Evolutionary conservation across 305 asterid genomes (phyloP), one percentile per base, ranked within the genome.

Genomic region (Andrographis paniculata): DNA sequence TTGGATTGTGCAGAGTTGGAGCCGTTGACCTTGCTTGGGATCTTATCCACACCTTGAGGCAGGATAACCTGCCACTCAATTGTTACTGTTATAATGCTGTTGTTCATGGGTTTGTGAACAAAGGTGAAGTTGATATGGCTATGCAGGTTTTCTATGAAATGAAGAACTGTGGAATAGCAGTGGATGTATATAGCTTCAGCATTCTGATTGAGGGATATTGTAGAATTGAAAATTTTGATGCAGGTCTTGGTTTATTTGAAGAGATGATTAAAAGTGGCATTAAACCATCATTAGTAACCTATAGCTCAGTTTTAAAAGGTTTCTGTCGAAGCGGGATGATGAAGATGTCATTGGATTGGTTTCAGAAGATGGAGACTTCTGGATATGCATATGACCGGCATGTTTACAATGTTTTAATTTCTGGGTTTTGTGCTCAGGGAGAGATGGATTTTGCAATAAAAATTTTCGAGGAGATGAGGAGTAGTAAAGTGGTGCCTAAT

Each of bases 1-100:
- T 11, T 40, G 94, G 91, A 47, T 76, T 79, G 55, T 73, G 84
- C 59, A 68, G 75, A 50, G 60, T 54, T 59, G 84, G 84, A 38
- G 45, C 17, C 52, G 39, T 70, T 12, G 74, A 70, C 22, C 14
- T 37, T 54, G 80, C 87, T 42, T 66, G 66, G 71, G 36, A 60
- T 23, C 61, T 57, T 42, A 58, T 74, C 42, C 59, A 58, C 46
- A 61, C 56, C 14, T 59, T 72, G 61, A 65, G 48, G 39, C 52
- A 27, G 46, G 48, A 45, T 16, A 52, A 61, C 20, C 76, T 54
- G 53, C 70, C 62, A 5, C 61, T 71, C 39, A 77, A 79, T 60
- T 67, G 62, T 64, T 68, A 79, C 66, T 73, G 81, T 68, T 78
- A 76, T 39, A 76, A 70, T 66, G 62, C 75, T 20, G 58, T 74